These are phyloP conservation scores for Aspergillus fumigatiaffinis DNA, from an alignment of 2,329 filamentous ascomycete species.

Conservation along the genomic window DNA sequence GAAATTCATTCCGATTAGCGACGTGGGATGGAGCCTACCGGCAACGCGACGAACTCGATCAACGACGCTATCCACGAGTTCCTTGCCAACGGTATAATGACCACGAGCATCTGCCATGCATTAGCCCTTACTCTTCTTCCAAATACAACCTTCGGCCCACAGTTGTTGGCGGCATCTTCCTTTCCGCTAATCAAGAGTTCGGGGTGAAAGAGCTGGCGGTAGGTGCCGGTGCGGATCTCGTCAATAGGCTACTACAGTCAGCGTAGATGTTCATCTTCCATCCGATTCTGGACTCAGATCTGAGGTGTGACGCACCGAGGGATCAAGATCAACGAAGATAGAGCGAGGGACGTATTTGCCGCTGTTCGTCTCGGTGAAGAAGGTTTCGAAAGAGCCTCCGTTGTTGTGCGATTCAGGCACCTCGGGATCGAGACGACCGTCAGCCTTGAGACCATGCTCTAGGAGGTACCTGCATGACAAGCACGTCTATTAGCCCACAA, in stretches of 20 bases:
- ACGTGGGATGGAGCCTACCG: conserved; percentile 40
- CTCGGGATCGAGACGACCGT: conserved; percentile 57
- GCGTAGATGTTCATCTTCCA: not conserved
- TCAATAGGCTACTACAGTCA: conserved; percentile 53
- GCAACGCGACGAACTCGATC: conserved; percentile 62
- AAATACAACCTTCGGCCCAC: conserved; percentile 29
- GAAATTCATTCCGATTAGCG: conserved; percentile 10
- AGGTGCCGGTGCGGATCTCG: conserved; percentile 61
- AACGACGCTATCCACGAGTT: conserved; percentile 60
- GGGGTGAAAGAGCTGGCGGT: conserved; percentile 63
- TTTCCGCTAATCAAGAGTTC: conserved; percentile 64
- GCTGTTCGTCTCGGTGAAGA: conserved; percentile 61
- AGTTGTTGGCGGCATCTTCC: conserved; percentile 67
- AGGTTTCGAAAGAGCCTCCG: conserved; percentile 59
- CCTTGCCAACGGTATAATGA: conserved; percentile 67
- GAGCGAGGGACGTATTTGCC: conserved; percentile 67
- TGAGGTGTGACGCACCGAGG: conserved; percentile 45
- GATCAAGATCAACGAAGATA: conserved; percentile 65
- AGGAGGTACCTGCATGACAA: conserved; percentile 54
- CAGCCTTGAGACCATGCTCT: conserved; percentile 60
- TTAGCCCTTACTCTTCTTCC: conserved; percentile 11
- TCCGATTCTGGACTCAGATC: not conserved
- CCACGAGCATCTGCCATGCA: conserved; percentile 56
- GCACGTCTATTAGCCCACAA: conserved; percentile 1
- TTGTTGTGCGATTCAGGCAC: conserved; percentile 50